Evolutionary conservation across 257 asterid species (phyloP).

Genomic region (Forsythia suspensa): DNA sequence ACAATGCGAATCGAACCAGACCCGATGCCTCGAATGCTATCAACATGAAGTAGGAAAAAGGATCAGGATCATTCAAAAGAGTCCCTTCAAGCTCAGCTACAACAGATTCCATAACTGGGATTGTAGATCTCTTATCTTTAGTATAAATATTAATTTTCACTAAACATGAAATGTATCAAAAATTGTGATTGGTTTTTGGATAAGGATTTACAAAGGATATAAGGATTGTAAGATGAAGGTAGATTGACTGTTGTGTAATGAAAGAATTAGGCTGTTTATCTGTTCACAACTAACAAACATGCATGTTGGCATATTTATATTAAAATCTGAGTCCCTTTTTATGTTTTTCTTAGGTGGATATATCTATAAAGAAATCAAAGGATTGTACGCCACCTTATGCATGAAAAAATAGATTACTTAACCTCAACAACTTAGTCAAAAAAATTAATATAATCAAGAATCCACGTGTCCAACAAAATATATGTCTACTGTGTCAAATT

Average conservation of each 20-base stretch:
- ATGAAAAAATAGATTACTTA: constrained; percentile 53
- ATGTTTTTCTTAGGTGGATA: constrained; percentile 37
- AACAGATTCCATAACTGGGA: constrained; percentile 40
- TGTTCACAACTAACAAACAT: constrained; percentile 43
- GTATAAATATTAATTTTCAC: not conserved
- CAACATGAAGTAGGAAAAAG: constrained; percentile 81
- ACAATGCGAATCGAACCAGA: constrained; percentile 55
- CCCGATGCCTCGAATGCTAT: constrained; percentile 91
- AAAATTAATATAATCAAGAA: not conserved
- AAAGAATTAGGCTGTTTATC: constrained; percentile 43
- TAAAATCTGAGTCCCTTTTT: not conserved
- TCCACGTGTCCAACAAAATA: constrained; percentile 37
- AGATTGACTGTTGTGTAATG: constrained; percentile 55
- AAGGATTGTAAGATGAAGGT: constrained; percentile 53
- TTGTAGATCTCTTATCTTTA: not conserved
- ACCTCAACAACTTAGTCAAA: constrained; percentile 43
- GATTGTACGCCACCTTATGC: constrained; percentile 48
- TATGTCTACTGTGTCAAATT: constrained; percentile 19
- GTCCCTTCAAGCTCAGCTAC: constrained; percentile 75
- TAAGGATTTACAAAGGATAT: constrained; percentile 26
- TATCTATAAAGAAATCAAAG: constrained; percentile 27
- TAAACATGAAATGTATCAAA: constrained; percentile 1
- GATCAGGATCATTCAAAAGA: constrained; percentile 57
- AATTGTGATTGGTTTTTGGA: not conserved
- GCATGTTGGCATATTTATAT: constrained; percentile 34